These are phyloP conservation scores for Orbilia blumenaviensis DNA, from an alignment of 2,329 filamentous ascomycete genomes.

Conservation along the genomic window DNA sequence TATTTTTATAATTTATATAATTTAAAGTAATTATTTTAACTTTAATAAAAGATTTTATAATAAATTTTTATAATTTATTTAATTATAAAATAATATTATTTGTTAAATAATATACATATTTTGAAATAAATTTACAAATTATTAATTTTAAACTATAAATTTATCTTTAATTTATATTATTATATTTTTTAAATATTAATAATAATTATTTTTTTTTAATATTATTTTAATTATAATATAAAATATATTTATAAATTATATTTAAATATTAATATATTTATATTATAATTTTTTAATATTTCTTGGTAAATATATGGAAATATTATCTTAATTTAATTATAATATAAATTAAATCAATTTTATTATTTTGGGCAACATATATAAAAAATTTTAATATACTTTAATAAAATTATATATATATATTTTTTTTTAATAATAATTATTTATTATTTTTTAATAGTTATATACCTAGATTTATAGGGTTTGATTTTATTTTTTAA, in stretches of 20 bases:
- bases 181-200: background rate
- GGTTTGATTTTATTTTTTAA: background rate
- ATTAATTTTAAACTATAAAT: background rate
- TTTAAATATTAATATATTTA: background rate
- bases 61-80: background rate
- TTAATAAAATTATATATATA: background rate
- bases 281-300: background rate
- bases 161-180: background rate
- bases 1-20: background rate
- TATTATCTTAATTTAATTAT: background rate
- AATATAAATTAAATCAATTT: background rate
- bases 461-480: background rate
- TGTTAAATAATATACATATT: background rate
- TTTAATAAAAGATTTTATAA: background rate
- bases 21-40: background rate
- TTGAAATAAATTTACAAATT: background rate
- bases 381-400: background rate
- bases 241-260: background rate
- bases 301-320: background rate
- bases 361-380: background rate
- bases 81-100: background rate
- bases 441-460: background rate
- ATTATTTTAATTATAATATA: background rate
- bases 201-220: background rate
- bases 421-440: background rate